Conservation (phyloP, 2,329 filamentous ascomycete species). For the Fusarium nelsonii region DNA sequence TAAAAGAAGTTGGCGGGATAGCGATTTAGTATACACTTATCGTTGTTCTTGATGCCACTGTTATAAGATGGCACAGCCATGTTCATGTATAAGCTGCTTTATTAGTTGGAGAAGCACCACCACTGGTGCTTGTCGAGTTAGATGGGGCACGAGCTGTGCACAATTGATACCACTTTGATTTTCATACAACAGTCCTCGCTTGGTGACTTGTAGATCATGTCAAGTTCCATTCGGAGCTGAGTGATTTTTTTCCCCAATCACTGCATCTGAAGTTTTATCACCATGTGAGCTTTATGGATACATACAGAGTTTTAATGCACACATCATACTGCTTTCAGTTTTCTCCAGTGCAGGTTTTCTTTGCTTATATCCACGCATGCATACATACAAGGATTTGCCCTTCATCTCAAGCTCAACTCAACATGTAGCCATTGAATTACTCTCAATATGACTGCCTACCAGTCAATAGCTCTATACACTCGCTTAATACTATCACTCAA, state of each 20-base stretch:
- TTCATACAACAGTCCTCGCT: not conserved
- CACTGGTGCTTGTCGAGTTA: slow-evolving; percentile 22
- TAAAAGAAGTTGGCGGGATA: slow-evolving; percentile 2
- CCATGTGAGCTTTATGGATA: not conserved
- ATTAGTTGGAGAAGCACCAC: slow-evolving; percentile 6
- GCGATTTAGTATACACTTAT: slow-evolving; percentile 24
- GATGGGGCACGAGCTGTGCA: slow-evolving; percentile 26
- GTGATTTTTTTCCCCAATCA: no score
- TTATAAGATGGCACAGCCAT: slow-evolving; percentile 12
- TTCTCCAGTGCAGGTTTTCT: not conserved
- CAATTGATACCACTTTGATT: slow-evolving; percentile 48
- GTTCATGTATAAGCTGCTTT: slow-evolving; percentile 24
- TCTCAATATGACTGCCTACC: no score
- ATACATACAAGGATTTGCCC: no score
- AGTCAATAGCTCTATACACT: not conserved
- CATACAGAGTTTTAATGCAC: not conserved
- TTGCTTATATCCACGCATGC: not conserved
- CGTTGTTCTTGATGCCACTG: slow-evolving; percentile 6
- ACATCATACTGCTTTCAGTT: not conserved
- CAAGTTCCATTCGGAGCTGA: no score
- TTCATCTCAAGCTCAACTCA: not conserved
- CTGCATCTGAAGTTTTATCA: not conserved
- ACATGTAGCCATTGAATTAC: no score
- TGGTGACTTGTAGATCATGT: not conserved
- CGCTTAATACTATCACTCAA: not conserved